Evolutionary conservation across 192 early-diverging fungal species (phyloP), one percentile per base, ranked within the genome.

Genomic region (Thoreauomyces humboldtii): DNA sequence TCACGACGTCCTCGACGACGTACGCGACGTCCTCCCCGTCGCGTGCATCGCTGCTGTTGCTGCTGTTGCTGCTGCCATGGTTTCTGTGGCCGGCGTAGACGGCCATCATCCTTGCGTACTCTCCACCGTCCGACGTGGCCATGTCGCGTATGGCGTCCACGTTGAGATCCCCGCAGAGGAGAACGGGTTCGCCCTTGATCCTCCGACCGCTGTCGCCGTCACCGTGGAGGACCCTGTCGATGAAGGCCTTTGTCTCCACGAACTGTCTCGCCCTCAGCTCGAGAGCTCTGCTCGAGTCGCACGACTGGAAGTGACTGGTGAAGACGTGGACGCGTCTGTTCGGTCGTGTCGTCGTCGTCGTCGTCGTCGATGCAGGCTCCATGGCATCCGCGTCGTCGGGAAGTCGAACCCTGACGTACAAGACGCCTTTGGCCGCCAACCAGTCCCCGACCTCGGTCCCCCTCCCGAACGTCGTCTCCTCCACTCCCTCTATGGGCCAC

Each of bases 271-370:
- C 63, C 19, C 87, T 81, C 37, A 81, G 70, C 34, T 50, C 48
- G 33, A 78, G 64, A 7, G 69, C 69, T 14, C 35, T 19, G 1
- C 52, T 34, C 22, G n/a, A 37, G 46, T 71, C 60, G 37, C 51
- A 65, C 17, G 89, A 88, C 72, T 92, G 91, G 19, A 88, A 83
- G 56, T 92, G 90, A 12, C 90, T 92, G 2, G 84, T 87, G 65
- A 90, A 91, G 19, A 91, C 19, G 59, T 90, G 85, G 32, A 88
- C 56, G 34, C 72, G 69, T 2, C 62, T 67, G 0, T 32, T 9
- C 38, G 11, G 38, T 9, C 11, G 9, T n/a, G 38, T 41, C 11
- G 38, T 41, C 38, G 38, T 41, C 38, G 38, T 41, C 38, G 38
- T 41, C 19, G 17, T 4, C 2, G 17, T 29, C 9, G 24, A 17